A percentile compares a stretch with the other conserved stretches of the same genome.
phyloP scores from a whole-genome alignment of 176 grass and related monocot species.

The Echinochloa phyllopogon region DNA sequence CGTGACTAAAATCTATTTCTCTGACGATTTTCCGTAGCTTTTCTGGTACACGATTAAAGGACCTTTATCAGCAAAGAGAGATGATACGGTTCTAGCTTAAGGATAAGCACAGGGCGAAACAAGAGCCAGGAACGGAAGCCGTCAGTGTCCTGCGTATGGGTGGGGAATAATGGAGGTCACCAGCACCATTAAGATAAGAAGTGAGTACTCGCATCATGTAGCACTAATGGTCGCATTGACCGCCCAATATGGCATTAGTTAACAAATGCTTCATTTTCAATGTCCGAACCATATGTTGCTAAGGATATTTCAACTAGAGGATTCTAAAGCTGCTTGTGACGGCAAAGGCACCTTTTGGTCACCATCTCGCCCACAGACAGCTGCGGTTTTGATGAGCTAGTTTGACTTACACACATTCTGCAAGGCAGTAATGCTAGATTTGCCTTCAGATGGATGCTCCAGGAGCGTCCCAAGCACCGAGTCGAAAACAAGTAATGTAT shows the following conservation, averaged over 20 bases:
- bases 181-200: slow-evolving; percentile 1
- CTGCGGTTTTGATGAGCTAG: slow-evolving; percentile 3
- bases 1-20: background rate
- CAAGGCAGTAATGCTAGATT: too few relatives aligned
- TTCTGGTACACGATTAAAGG: background rate
- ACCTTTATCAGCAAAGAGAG: background rate
- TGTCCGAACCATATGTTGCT: background rate
- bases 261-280: background rate
- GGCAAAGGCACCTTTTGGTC: background rate
- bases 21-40: background rate
- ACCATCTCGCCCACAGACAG: background rate
- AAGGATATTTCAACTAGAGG: background rate
- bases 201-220: background rate
- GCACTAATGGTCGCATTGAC: background rate
- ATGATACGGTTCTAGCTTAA: background rate
- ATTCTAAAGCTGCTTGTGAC: background rate
- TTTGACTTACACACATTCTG: background rate
- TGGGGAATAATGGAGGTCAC: background rate
- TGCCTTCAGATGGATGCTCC: background rate
- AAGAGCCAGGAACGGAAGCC: too few relatives aligned
- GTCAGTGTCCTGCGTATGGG: background rate
- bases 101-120: background rate
- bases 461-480: background rate
- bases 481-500: background rate
- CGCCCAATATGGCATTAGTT: background rate